phyloP scores from a whole-genome alignment of 306 rosid species.

The Vachellia collinsii region DNA sequence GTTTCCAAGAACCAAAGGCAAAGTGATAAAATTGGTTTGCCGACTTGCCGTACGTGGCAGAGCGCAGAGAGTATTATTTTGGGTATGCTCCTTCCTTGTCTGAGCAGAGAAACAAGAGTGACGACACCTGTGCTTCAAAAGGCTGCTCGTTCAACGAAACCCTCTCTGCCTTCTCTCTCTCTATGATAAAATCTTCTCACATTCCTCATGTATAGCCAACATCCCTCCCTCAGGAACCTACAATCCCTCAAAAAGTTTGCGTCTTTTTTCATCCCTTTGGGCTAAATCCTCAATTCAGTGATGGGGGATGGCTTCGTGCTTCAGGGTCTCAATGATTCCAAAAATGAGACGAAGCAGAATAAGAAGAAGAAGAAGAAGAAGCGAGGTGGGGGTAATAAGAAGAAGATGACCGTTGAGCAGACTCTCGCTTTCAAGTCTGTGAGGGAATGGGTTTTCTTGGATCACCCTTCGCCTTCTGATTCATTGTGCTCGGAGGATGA shows the following conservation, averaged over 20 bases:
- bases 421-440: slow-evolving; percentile 70
- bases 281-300: slow-evolving; percentile 34
- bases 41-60: slow-evolving; percentile 12
- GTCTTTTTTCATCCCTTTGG: not conserved
- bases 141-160: not conserved
- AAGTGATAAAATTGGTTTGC: not conserved
- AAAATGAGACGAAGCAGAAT: slow-evolving; percentile 36
- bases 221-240: not conserved
- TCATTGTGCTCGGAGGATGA: slow-evolving; percentile 69
- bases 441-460: slow-evolving; percentile 80
- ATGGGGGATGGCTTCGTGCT: slow-evolving; percentile 57
- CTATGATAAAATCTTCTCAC: not conserved
- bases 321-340: slow-evolving; percentile 45
- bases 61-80: not conserved
- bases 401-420: slow-evolving; percentile 91
- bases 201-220: slow-evolving; percentile 12
- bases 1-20: not conserved
- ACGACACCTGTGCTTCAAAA: not conserved
- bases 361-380: slow-evolving; percentile 69
- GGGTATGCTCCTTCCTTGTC: not conserved
- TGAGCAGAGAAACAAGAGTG: not conserved
- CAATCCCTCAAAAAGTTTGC: slow-evolving; percentile 2
- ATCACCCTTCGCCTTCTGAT: slow-evolving; percentile 53
- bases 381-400: slow-evolving; percentile 79
- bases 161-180: not conserved